Evolutionary conservation across 2,329 filamentous ascomycete genomes (phyloP).

Genomic region (Aspergillus novofumigatus): DNA sequence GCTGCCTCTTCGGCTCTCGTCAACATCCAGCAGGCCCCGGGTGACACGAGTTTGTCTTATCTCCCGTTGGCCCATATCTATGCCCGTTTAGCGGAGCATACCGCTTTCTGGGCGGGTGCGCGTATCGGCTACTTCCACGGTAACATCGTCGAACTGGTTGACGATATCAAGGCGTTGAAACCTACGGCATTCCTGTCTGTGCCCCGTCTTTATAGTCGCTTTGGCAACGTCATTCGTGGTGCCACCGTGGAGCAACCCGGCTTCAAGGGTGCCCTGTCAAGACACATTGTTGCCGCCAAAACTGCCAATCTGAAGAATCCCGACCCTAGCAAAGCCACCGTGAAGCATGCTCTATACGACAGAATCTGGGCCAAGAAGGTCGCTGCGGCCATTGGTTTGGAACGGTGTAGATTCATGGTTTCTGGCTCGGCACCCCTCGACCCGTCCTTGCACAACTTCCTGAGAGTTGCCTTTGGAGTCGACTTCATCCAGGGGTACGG

Average conservation of each 20-base stretch:
- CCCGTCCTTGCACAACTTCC: conserved; percentile 79
- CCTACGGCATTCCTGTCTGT: conserved; percentile 85
- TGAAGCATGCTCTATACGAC: conserved; percentile 46
- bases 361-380: conserved; percentile 91
- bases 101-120: conserved; percentile 65
- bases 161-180: conserved; percentile 82
- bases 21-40: conserved; percentile 47
- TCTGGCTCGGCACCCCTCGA: conserved; percentile 90
- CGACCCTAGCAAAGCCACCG: conserved; percentile 65
- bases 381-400: conserved; percentile 73
- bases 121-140: conserved; percentile 91
- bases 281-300: conserved; percentile 76
- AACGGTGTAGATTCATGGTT: conserved; percentile 68
- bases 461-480: conserved; percentile 76
- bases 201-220: conserved; percentile 85
- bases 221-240: conserved; percentile 75
- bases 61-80: conserved; percentile 93
- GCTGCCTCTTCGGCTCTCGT: conserved; percentile 61
- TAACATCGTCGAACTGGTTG: conserved; percentile 77
- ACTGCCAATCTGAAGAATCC: conserved; percentile 70
- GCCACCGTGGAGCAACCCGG: conserved; percentile 75
- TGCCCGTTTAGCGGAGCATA: conserved; percentile 77
- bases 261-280: conserved; percentile 73
- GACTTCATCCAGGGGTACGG: conserved; percentile 85
- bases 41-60: conserved; percentile 76